Percentiles rank a stretch among this genome's conserved stretches.
Conservation (phyloP, 805 yeast species). For the Cyberlindnera mrakii region DNA sequence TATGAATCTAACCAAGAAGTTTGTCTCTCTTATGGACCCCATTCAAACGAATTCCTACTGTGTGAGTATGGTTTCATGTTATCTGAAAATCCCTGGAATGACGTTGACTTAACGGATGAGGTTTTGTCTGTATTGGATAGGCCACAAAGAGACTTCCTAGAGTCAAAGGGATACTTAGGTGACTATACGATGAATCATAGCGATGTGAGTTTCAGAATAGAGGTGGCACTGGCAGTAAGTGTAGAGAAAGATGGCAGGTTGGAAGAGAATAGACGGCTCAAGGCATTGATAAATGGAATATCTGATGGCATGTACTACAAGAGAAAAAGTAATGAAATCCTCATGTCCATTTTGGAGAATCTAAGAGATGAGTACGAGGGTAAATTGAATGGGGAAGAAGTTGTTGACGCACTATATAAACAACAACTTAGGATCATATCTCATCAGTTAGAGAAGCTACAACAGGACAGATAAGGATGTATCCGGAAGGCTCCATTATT, state of each 20-base stretch:
- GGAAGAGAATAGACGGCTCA: conserved; percentile 15
- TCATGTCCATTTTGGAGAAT: conserved; percentile 30
- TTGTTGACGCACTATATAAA: conserved; percentile 6
- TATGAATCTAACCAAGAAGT: conserved; percentile 47
- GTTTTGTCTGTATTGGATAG: conserved; percentile 32
- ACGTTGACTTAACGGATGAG: conserved; percentile 51
- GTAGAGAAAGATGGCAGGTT: conserved; percentile 28
- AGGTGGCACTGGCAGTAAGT: conserved; percentile 63
- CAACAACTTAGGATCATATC: conserved; percentile 14
- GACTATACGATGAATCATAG: conserved; percentile 59
- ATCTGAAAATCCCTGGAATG: conserved; percentile 58
- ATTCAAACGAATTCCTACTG: conserved; percentile 72
- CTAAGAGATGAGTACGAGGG: conserved; percentile 23
- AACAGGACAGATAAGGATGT: conserved; percentile 7
- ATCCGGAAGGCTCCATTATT: neutral
- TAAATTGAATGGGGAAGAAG: conserved; percentile 12
- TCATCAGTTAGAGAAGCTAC: conserved; percentile 5
- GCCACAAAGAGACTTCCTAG: conserved; percentile 40
- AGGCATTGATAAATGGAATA: conserved; percentile 32
- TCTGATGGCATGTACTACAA: conserved; percentile 40
- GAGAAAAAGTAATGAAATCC: conserved; percentile 25
- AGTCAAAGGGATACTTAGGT: conserved; percentile 53
- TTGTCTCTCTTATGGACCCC: conserved; percentile 79
- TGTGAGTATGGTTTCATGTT: conserved; percentile 85
- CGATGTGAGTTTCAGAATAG: conserved; percentile 64